A percentile compares a stretch with the other conserved stretches of the same genome.
Evolutionary conservation across 2,329 filamentous ascomycete genomes (phyloP).

Genomic region (Sarocladium strictum): DNA sequence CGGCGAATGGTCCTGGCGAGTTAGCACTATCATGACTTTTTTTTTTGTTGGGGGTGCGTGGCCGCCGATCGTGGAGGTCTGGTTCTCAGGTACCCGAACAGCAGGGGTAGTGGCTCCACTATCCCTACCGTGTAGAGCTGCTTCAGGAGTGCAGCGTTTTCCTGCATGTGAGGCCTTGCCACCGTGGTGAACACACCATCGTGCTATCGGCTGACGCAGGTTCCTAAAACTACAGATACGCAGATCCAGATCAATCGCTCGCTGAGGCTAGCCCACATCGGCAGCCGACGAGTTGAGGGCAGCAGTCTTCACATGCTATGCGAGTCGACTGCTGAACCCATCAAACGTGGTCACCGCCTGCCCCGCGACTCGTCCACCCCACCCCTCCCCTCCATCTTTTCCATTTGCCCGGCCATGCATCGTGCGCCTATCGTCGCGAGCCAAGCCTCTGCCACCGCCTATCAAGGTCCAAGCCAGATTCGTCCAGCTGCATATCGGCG

Average conservation of each 20-base stretch:
- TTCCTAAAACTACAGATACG: too few species aligned
- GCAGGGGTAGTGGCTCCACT: slow-evolving; percentile 2
- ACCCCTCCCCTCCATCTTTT: slow-evolving; percentile 3
- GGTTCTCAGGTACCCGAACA: slow-evolving; percentile 6
- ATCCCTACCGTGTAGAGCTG: too few species aligned
- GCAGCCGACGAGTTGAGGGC: too few species aligned
- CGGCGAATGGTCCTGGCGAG: too few species aligned
- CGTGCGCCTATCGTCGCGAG: not conserved
- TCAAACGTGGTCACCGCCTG: not conserved
- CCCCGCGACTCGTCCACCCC: slow-evolving; percentile 1
- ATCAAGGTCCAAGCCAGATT: not conserved
- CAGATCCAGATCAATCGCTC: too few species aligned
- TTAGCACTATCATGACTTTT: not conserved
- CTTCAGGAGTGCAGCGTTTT: too few species aligned
- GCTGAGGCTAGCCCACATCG: too few species aligned
- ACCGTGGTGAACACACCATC: too few species aligned
- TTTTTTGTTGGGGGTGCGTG: slow-evolving; percentile 7
- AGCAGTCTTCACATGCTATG: too few species aligned
- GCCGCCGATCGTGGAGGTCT: slow-evolving; percentile 4
- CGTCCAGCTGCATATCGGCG: not conserved
- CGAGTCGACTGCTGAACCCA: not conserved
- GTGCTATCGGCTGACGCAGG: too few species aligned
- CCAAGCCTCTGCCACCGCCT: slow-evolving; percentile 4
- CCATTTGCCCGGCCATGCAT: not conserved
- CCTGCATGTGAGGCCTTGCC: too few species aligned